A percentile compares a stretch with the other conserved stretches of the same genome.
Conservation (phyloP, 1,139 yeast species). For the Eremothecium sinecaudum region DNA sequence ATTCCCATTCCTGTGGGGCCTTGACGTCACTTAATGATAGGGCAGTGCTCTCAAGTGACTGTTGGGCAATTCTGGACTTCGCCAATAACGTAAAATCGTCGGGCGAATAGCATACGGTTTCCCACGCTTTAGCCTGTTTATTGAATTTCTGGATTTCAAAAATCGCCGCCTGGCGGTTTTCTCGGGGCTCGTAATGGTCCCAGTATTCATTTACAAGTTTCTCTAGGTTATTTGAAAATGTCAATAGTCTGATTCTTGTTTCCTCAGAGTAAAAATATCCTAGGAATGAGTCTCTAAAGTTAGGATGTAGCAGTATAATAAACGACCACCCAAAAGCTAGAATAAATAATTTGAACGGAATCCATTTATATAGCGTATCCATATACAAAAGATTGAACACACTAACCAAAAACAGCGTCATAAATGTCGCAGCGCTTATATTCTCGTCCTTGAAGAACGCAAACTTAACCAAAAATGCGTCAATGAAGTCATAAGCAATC, state of each 20-base stretch:
- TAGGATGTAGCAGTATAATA: slow-evolving; percentile 47
- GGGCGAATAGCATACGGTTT: slow-evolving; percentile 43
- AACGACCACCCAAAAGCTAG: slow-evolving; percentile 45
- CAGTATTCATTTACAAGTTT: slow-evolving; percentile 32
- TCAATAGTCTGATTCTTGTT: slow-evolving; percentile 43
- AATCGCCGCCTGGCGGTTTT: slow-evolving; percentile 44
- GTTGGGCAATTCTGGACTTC: slow-evolving; percentile 29
- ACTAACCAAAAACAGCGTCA: slow-evolving; percentile 31
- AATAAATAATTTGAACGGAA: slow-evolving; percentile 36
- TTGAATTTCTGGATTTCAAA: slow-evolving; percentile 61
- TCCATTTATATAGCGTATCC: slow-evolving; percentile 19
- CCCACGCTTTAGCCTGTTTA: slow-evolving; percentile 49
- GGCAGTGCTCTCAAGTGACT: slow-evolving; percentile 16
- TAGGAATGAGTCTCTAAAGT: slow-evolving; percentile 38
- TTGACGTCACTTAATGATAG: slow-evolving; percentile 32
- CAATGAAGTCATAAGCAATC: slow-evolving; percentile 48
- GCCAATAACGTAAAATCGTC: slow-evolving; percentile 44
- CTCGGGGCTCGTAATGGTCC: slow-evolving; percentile 30
- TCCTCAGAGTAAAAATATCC: slow-evolving; percentile 48
- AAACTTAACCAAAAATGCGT: slow-evolving; percentile 44
- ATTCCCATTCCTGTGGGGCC: slow-evolving; percentile 54
- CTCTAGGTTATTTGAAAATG: slow-evolving; percentile 41
- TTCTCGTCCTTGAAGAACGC: slow-evolving; percentile 61
- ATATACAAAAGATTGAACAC: slow-evolving; percentile 33
- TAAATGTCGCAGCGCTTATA: slow-evolving; percentile 45